These are phyloP conservation scores for Microcos paniculata DNA, from an alignment of 345 rosid species.

Conservation along the genomic window DNA sequence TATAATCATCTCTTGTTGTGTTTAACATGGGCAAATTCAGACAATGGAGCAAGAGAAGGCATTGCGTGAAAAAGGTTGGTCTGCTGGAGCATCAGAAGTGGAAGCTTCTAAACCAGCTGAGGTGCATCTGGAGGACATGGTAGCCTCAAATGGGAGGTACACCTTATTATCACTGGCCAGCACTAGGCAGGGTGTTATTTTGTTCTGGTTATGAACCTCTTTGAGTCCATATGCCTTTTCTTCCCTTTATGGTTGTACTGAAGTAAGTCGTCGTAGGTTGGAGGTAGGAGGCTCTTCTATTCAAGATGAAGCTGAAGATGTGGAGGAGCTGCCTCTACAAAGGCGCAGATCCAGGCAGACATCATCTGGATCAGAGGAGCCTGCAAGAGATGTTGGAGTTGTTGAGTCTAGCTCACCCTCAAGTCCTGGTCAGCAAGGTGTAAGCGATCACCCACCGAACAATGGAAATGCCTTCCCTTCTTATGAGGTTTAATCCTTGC, in stretches of 20 bases:
- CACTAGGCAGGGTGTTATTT: not conserved
- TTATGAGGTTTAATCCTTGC: slow-evolving; percentile 56
- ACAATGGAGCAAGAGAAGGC: slow-evolving; percentile 72
- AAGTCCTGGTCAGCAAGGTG: slow-evolving; percentile 47
- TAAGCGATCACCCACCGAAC: slow-evolving; percentile 37
- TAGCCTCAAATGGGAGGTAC: slow-evolving; percentile 75
- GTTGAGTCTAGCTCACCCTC: slow-evolving; percentile 50
- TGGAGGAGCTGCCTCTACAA: slow-evolving; percentile 67
- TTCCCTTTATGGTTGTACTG: slow-evolving; percentile 5
- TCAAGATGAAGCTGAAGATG: slow-evolving; percentile 73
- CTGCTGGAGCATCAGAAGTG: slow-evolving; percentile 42
- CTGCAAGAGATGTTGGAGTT: slow-evolving; percentile 42
- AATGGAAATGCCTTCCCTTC: slow-evolving; percentile 62
- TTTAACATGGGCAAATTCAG: slow-evolving; percentile 44
- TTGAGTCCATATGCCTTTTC: not conserved
- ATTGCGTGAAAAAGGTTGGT: slow-evolving; percentile 37
- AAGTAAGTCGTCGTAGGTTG: slow-evolving; percentile 41
- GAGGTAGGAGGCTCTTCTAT: slow-evolving; percentile 65
- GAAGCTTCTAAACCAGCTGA: slow-evolving; percentile 41
- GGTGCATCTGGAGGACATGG: slow-evolving; percentile 35
- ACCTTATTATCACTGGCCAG: slow-evolving; percentile 8
- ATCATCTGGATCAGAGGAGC: slow-evolving; percentile 45
- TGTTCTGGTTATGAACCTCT: not conserved
- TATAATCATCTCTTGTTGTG: slow-evolving; percentile 2
- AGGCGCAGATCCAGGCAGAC: slow-evolving; percentile 64